Conservation (phyloP, 306 rosid species). For the Quercus rubra region DNA sequence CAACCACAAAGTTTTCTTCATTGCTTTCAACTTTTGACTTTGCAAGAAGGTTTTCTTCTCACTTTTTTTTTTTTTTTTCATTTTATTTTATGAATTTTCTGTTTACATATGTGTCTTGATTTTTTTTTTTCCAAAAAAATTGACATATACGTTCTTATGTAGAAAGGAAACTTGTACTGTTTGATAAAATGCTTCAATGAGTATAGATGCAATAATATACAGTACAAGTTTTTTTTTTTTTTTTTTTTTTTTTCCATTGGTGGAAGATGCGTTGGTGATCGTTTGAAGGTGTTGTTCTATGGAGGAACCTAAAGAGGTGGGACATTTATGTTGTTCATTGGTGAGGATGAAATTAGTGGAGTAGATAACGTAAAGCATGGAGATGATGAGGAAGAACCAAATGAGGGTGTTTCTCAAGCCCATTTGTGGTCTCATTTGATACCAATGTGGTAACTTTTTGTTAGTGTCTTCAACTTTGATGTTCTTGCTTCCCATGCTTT, state of each 20-base stretch:
- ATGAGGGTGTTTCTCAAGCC: constrained; percentile 41
- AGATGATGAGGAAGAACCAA: constrained; percentile 44
- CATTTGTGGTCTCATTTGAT: constrained; percentile 23
- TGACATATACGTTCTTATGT: too few species aligned
- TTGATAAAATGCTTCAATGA: too few species aligned
- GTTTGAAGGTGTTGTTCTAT: constrained; percentile 23
- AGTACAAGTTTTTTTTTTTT: too few species aligned
- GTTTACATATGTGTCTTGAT: too few species aligned
- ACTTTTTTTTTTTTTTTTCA: too few species aligned
- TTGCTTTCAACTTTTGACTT: too few species aligned
- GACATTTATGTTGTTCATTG: constrained; percentile 39
- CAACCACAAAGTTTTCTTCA: too few species aligned
- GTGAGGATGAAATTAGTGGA: constrained; percentile 51
- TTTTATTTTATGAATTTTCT: too few species aligned
- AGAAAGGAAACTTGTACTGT: too few species aligned
- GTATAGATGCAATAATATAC: too few species aligned
- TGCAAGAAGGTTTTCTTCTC: too few species aligned
- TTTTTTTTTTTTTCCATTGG: neutral
- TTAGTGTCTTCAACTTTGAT: constrained; percentile 21
- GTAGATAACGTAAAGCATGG: constrained; percentile 50
- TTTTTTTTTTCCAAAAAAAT: too few species aligned
- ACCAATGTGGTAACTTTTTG: constrained; percentile 12
- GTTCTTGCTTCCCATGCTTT: constrained; percentile 13
- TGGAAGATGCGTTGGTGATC: constrained; percentile 28
- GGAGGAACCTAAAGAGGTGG: constrained; percentile 25